Evolutionary conservation across 2,329 filamentous ascomycete genomes (phyloP).

Genomic region (Trichoderma guizhouense): DNA sequence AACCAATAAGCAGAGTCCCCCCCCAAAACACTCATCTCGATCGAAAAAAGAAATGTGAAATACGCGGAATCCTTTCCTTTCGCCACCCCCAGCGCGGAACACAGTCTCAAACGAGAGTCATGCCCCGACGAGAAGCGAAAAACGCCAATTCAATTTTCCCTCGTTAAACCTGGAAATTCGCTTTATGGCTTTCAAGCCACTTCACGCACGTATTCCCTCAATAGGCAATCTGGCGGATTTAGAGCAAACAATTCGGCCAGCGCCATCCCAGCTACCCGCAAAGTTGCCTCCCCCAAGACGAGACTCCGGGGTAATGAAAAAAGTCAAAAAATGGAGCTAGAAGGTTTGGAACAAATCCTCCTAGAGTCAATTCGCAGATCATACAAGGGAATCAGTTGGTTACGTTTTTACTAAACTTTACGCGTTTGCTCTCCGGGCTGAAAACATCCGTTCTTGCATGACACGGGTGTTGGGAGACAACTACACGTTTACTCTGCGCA

Average conservation of each 20-base stretch:
- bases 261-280: neutral
- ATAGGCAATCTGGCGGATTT: neutral
- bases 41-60: neutral
- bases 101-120: neutral
- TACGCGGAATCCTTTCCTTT: neutral
- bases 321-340: neutral
- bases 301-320: neutral
- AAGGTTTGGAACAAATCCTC: neutral
- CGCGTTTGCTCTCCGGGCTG: neutral
- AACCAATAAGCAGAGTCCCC: neutral
- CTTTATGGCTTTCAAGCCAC: neutral
- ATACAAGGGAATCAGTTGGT: neutral
- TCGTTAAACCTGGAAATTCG: neutral
- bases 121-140: slow-evolving; percentile 1
- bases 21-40: neutral
- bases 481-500: neutral
- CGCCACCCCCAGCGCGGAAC: neutral
- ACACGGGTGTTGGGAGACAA: neutral
- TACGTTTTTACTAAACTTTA: too few species aligned
- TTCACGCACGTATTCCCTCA: neutral
- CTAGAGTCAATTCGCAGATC: neutral
- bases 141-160: neutral
- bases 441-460: neutral
- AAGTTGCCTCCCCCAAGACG: neutral
- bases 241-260: neutral